A percentile compares a stretch with the other conserved stretches of the same genome.
Conservation (phyloP, 169 alveolate species). For the Plasmodium vivax region DNA sequence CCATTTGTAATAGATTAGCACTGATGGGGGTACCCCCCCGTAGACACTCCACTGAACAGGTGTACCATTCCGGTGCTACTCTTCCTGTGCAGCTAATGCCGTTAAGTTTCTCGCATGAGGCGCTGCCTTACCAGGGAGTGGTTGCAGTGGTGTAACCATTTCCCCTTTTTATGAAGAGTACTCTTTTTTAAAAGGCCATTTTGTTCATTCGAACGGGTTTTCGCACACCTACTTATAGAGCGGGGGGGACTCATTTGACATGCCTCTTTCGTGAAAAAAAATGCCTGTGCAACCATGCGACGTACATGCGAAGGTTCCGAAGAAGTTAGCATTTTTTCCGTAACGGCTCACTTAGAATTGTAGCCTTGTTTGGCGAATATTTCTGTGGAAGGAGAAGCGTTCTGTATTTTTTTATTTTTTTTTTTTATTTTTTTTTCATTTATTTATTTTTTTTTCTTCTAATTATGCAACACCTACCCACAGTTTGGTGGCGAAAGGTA, state of each 20-base stretch:
- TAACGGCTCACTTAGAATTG: background rate
- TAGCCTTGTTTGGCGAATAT: background rate
- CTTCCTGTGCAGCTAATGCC: background rate
- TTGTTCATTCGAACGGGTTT: background rate
- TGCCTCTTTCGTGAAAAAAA: background rate
- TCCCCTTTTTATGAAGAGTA: background rate
- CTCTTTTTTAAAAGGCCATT: background rate
- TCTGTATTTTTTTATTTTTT: background rate
- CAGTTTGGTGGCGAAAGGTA: background rate
- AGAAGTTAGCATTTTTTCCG: background rate
- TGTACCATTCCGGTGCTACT: background rate
- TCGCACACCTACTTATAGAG: background rate
- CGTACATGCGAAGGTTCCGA: background rate
- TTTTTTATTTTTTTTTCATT: background rate
- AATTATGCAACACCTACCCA: background rate
- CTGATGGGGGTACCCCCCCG: background rate
- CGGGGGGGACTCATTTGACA: background rate
- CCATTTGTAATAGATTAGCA: background rate
- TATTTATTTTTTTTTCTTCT: background rate
- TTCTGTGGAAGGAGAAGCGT: background rate
- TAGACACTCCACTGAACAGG: background rate
- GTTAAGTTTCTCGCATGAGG: background rate
- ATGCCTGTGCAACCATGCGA: background rate
- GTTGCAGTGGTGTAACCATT: background rate
- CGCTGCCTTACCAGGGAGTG: background rate